Conservation (phyloP, 345 rosid species). For the Mangifera indica region DNA sequence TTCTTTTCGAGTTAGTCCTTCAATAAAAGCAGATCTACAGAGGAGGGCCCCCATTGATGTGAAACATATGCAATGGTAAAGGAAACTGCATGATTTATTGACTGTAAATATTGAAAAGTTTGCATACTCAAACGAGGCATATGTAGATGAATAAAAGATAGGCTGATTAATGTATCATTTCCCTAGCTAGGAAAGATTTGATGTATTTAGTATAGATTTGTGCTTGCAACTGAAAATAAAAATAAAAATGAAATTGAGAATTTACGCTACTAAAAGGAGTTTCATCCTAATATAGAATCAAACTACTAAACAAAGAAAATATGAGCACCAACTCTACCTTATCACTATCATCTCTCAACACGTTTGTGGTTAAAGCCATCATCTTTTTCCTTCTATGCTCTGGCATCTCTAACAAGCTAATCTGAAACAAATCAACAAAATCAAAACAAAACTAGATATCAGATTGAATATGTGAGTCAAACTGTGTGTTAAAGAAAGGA, state of each 20-base stretch:
- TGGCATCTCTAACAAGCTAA: conserved; percentile 63
- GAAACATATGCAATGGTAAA: not conserved
- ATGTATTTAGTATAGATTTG: not conserved
- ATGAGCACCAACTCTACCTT: conserved; percentile 40
- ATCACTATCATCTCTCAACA: conserved; percentile 71
- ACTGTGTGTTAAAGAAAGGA: conserved; percentile 5
- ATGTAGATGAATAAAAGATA: not conserved
- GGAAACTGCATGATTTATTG: not conserved
- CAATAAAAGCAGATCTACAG: not conserved
- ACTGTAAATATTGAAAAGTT: not conserved
- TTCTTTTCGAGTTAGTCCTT: conserved; percentile 2
- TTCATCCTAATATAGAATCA: conserved; percentile 1
- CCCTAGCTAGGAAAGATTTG: not conserved
- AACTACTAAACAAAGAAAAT: not conserved
- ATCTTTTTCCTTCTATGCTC: conserved; percentile 46
- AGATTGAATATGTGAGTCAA: not conserved
- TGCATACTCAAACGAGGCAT: not conserved
- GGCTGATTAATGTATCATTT: not conserved
- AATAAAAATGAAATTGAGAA: not conserved
- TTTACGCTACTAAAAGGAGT: not conserved
- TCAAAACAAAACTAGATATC: not conserved
- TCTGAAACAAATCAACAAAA: conserved; percentile 35
- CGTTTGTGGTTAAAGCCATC: conserved; percentile 53
- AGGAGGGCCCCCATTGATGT: not conserved
- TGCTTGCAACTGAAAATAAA: not conserved